A percentile compares a stretch with the other conserved stretches of the same genome.
These are phyloP conservation scores for Penicillium sp. DNA, from an alignment of 2,329 filamentous ascomycete genomes.

Conservation along the genomic window DNA sequence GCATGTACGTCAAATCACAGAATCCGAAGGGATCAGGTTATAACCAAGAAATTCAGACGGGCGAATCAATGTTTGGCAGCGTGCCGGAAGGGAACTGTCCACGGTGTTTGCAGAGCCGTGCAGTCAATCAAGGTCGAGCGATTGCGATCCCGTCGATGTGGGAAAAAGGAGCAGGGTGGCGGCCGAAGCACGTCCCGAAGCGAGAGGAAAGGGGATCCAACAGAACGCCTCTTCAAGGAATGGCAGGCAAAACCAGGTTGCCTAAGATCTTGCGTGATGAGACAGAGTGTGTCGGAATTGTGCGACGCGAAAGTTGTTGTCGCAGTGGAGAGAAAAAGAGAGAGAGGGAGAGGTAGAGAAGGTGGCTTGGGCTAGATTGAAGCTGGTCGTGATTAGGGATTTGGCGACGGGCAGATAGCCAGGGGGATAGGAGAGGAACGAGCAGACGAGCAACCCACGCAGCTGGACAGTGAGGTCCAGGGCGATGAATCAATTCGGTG, in stretches of 20 bases:
- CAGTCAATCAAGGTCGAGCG: no score
- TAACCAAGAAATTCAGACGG: background rate
- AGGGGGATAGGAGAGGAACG: slow-evolving; percentile 2
- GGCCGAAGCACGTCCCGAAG: slow-evolving; percentile 17
- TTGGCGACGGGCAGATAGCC: background rate
- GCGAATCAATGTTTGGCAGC: background rate
- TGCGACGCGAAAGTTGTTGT: slow-evolving; percentile 1
- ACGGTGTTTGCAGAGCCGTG: no score
- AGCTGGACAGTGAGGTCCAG: slow-evolving; percentile 21
- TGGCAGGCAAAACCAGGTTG: slow-evolving; percentile 31
- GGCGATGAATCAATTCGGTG: slow-evolving; percentile 14
- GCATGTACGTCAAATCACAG: slow-evolving; percentile 22
- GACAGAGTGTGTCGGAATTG: no score
- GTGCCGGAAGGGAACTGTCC: background rate
- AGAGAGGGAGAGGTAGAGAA: background rate
- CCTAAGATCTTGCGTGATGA: slow-evolving; percentile 22
- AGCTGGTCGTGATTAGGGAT: no score
- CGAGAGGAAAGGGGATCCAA: no score
- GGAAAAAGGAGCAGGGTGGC: no score
- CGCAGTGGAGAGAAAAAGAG: background rate
- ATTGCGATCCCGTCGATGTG: background rate
- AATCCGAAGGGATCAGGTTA: background rate
- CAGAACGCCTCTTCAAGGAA: slow-evolving; percentile 22
- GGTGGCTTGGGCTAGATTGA: background rate
- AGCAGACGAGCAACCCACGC: slow-evolving; percentile 13